Evolutionary conservation across 164 flowering plant genomes (phyloP).

Genomic region (Magnolia changhungtana): DNA sequence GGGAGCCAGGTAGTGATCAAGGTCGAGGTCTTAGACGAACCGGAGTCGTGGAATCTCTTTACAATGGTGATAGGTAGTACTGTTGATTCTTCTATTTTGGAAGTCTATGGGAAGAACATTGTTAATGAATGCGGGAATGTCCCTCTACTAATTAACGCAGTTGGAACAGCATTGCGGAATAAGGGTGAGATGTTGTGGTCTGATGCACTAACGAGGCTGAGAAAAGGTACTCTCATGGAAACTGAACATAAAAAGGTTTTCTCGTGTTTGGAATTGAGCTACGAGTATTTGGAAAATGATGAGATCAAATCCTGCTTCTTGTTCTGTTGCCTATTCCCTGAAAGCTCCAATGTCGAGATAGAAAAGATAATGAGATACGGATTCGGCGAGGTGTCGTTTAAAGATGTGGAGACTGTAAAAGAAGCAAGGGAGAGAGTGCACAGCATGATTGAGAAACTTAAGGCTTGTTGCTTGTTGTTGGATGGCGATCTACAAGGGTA

Average conservation of each 20-base stretch:
- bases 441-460: conserved; percentile 1
- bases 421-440: conserved; percentile 8
- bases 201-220: conserved; percentile 4
- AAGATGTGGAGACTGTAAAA: conserved; percentile 5
- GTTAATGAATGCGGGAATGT: conserved; percentile 23
- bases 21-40: conserved; percentile 1
- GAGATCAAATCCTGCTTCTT: conserved; percentile 17
- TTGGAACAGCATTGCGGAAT: conserved; percentile 19
- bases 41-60: conserved; percentile 24
- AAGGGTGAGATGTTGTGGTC: conserved; percentile 10
- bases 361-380: conserved; percentile 5
- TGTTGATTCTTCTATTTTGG: background rate
- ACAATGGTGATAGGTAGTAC: conserved; percentile 7
- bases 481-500: background rate
- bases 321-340: conserved; percentile 21
- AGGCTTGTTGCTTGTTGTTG: conserved; percentile 18
- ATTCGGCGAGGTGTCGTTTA: conserved; percentile 9
- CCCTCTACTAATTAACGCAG: conserved; percentile 20
- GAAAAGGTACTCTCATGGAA: background rate
- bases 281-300: conserved; percentile 12
- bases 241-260: conserved; percentile 15
- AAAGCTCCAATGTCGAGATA: background rate
- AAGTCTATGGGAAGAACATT: conserved; percentile 1
- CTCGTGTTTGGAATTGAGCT: conserved; percentile 14
- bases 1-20: background rate